Evolutionary conservation across 2,329 filamentous ascomycete genomes (phyloP).

Genomic region (Didymella keratinophila): DNA sequence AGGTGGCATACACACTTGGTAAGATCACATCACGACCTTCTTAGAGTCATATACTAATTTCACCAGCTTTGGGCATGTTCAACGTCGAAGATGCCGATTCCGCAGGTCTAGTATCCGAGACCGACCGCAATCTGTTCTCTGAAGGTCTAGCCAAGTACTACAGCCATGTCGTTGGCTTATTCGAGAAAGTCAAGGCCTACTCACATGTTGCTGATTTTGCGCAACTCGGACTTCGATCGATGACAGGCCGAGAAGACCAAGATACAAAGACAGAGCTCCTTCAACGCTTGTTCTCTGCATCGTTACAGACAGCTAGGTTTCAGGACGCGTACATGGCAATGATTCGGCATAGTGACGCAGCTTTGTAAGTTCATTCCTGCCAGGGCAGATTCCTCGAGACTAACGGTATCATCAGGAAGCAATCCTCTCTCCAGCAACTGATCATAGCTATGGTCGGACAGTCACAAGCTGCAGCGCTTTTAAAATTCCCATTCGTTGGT

Average conservation of each 20-base stretch:
- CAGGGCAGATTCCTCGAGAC: neutral
- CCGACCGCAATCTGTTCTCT: constrained; percentile 73
- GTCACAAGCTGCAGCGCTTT: constrained; percentile 57
- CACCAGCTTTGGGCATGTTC: constrained; percentile 45
- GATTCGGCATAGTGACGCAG: constrained; percentile 72
- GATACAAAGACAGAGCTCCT: constrained; percentile 64
- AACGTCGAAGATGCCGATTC: constrained; percentile 53
- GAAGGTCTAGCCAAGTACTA: constrained; percentile 85
- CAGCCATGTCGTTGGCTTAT: constrained; percentile 82
- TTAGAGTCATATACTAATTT: constrained; percentile 26
- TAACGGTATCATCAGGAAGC: constrained; percentile 58
- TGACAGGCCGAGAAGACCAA: constrained; percentile 39
- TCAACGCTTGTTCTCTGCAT: constrained; percentile 82
- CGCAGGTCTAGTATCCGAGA: constrained; percentile 71
- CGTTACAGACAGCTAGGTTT: constrained; percentile 80
- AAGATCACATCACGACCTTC: constrained; percentile 48
- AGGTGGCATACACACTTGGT: constrained; percentile 84
- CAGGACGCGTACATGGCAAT: constrained; percentile 83
- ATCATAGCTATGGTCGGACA: constrained; percentile 52
- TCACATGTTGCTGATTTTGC: constrained; percentile 87
- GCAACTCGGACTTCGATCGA: constrained; percentile 66
- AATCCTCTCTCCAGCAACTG: constrained; percentile 74
- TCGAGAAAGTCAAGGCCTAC: constrained; percentile 78
- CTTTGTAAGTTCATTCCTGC: constrained; percentile 58
- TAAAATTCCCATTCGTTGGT: constrained; percentile 79